Percentiles rank a stretch among this genome's conserved stretches.
Evolutionary conservation across 2,329 filamentous ascomycete genomes (phyloP).

Genomic region (Venturia oleaginea): DNA sequence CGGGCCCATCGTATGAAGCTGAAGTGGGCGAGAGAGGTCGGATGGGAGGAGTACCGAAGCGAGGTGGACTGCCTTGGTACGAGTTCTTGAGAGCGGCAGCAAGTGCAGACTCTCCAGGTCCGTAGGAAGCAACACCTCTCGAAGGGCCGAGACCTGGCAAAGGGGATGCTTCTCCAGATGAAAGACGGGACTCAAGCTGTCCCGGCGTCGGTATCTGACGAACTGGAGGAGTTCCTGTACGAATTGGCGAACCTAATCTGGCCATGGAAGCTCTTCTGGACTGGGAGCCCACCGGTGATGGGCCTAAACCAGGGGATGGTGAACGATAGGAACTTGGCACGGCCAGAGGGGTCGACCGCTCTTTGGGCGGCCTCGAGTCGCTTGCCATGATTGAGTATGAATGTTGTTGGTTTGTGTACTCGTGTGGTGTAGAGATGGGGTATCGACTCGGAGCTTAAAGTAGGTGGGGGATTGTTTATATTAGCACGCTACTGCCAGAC

Average conservation of each 20-base stretch:
- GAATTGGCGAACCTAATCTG: constrained; percentile 14
- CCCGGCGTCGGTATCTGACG: constrained; percentile 42
- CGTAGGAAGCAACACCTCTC: constrained; percentile 50
- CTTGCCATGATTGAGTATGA: constrained; percentile 4
- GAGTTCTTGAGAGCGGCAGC: constrained; percentile 77
- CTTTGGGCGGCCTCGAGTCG: not conserved
- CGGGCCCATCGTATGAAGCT: constrained; percentile 36
- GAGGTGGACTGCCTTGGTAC: constrained; percentile 55
- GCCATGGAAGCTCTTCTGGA: constrained; percentile 14
- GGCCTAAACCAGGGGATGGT: not conserved
- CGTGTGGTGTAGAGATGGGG: not conserved
- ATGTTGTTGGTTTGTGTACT: not conserved
- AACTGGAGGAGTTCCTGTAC: constrained; percentile 37
- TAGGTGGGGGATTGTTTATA: not conserved
- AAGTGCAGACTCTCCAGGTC: constrained; percentile 78
- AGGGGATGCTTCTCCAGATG: constrained; percentile 44
- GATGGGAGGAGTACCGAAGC: constrained; percentile 49
- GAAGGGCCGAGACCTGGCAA: constrained; percentile 52
- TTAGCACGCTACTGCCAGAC: not conserved
- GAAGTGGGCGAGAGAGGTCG: constrained; percentile 49
- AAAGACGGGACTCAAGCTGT: constrained; percentile 32
- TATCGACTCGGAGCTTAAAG: not conserved
- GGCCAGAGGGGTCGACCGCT: constrained; percentile 6
- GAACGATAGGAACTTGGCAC: not conserved
- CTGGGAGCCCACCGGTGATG: constrained; percentile 11